phyloP scores from a whole-genome alignment of 176 grass and related monocot species.

The Miscanthus lutarioriparius region DNA sequence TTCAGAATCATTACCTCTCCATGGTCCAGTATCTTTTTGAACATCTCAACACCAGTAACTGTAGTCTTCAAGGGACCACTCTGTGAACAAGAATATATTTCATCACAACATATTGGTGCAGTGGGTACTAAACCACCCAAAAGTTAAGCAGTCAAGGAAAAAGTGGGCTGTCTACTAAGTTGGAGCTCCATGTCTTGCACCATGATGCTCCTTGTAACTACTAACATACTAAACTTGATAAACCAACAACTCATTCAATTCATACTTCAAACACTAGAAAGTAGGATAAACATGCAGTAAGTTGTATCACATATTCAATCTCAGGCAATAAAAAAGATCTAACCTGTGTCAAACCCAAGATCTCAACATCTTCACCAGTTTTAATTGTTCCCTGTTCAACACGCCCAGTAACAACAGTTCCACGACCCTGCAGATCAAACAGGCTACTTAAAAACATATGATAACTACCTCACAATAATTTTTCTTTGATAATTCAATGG shows the following conservation, averaged over 20 bases:
- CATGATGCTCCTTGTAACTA: background rate
- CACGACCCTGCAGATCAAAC: conserved; percentile 70
- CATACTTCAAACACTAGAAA: background rate
- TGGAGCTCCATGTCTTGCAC: background rate
- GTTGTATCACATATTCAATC: background rate
- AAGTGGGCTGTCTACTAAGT: background rate
- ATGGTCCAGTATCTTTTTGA: conserved; percentile 97
- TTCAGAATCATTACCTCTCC: conserved; percentile 66
- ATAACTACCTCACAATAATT: background rate
- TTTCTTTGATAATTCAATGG: background rate
- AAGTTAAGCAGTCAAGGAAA: background rate
- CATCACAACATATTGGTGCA: no score
- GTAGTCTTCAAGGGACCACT: conserved; percentile 84
- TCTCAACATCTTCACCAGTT: conserved; percentile 97
- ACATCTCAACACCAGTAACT: conserved; percentile 99
- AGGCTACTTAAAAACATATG: background rate
- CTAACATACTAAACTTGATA: background rate
- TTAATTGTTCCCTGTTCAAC: conserved; percentile 93
- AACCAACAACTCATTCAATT: background rate
- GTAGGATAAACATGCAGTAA: background rate
- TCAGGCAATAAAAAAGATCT: background rate
- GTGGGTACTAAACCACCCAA: background rate
- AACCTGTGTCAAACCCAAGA: conserved; percentile 79
- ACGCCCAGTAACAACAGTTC: conserved; percentile 93
- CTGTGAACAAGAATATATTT: conserved; percentile 46